Base-by-base conservation (phyloP, 306 rosid genomes). In the Begonia peltatifolia region DNA sequence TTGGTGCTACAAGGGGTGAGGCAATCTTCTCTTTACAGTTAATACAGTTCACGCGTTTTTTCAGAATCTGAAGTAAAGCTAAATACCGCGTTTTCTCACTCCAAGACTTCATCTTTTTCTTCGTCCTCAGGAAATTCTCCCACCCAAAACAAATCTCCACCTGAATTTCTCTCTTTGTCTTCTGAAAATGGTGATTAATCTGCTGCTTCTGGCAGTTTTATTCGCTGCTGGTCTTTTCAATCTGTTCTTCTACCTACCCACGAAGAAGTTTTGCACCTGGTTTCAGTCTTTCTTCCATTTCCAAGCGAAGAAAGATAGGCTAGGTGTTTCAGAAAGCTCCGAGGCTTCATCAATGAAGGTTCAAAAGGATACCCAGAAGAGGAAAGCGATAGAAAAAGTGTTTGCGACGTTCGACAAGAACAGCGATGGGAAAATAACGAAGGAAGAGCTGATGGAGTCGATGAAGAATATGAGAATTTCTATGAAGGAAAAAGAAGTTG, bases 361-460 rank as follows among this genome's bases (percentile, higher is more conserved):
- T 30, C 9, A 5, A 30, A 30, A 30, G 38, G 9, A 30, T 30
- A 30, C 38, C 38, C 38, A 5, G 38, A 30, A 30, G 38, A 30
- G 38, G 38, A 30, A 30, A 30, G 96, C 84, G 63, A 68, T 88
- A 9, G 68, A 63, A 35, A 79, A 88, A 0, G 84, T 88, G 9
- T 88, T 88, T 58, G 86, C 79, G 51, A 69, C 84, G 84, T 88
- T 88, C 17, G 96, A 88, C 44, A 57, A 61, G 0, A 84, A 88
- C 44, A 93, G 85, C 0, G 96, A 88, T 5, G 96, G 96, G 0
- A 46, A 77, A 2, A 84, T 88, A 60, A 77, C 88, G 5, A 65
- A 77, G 64, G 61, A 79, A 60, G 96, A 88, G 58, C 54, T 88
- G 1, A 79, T 12, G 11, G 84, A 81, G 5, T 88, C 96, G 0